Evolutionary conservation across 495 filamentous ascomycete genomes (phyloP), one percentile per base, ranked within the genome.

Genomic region (Rhypophila decipiens): DNA sequence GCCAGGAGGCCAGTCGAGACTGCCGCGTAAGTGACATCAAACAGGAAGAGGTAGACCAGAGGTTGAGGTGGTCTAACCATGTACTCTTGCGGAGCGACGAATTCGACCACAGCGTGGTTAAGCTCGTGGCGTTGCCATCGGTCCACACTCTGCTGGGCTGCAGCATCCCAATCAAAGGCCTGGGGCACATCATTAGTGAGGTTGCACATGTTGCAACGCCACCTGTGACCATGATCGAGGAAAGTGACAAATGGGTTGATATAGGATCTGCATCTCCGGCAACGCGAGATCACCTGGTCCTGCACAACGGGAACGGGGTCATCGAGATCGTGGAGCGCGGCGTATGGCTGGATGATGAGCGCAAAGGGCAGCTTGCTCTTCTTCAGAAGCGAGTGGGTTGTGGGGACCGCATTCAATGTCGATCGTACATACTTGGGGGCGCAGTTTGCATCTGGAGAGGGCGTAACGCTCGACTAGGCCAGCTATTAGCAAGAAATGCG

Each of bases 141-240:
- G 63, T 98, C 94, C 19, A 93, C 79, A 21, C 80, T 84, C 75
- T 91, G 90, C 65, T 96, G 90, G 41, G 87, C 70, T 12, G 88
- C 82, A 31, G 86, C 81, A 68, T 98, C 94, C 93, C 93, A 98
- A 66, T 98, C 93, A 52, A 97, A 98, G 4, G 90, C 90, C 69
- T 97, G 94, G 8, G 93, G 93, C 13, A 98, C 94, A 58, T 98
- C 93, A 61, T 97, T 98, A 45, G 90, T 96, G 47, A 98, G 74
- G 65, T 96, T 96, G 62, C 93, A 98, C 91, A 98, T 97, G 68
- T 98, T 98, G 69, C 93, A 98, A 47, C 91, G 83, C 93, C 93
- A 97, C 59, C 93, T 80, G 71, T 98, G 93, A 17, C 91, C 91
- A 65, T 97, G 88, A 50, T 98, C 93, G 35, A 98, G 70, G 74